Conservation (phyloP, 2,329 filamentous ascomycete species). For the Aspergillus ustus region DNA sequence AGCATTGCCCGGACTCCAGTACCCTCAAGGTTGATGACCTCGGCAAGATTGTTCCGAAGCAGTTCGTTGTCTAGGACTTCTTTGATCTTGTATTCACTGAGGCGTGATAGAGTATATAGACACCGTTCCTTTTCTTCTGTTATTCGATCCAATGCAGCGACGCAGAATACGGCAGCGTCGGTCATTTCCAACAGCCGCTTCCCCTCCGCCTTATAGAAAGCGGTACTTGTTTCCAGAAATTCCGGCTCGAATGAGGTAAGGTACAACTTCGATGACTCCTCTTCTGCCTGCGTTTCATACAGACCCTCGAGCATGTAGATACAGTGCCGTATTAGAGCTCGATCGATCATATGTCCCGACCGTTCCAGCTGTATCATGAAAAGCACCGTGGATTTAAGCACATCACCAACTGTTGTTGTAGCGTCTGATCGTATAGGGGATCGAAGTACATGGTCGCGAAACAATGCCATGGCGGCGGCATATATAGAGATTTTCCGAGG, state of each 20-base stretch:
- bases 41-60: conserved; percentile 75
- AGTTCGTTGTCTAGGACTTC: conserved; percentile 79
- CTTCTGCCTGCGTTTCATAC: conserved; percentile 79
- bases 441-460: conserved; percentile 81
- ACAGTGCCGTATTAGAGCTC: conserved; percentile 78
- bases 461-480: conserved; percentile 81
- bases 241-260: conserved; percentile 78
- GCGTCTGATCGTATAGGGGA: conserved; percentile 55
- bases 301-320: conserved; percentile 88
- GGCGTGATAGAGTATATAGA: conserved; percentile 74
- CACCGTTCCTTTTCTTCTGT: conserved; percentile 82
- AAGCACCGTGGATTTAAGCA: conserved; percentile 80
- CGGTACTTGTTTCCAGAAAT: conserved; percentile 71
- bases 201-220: conserved; percentile 79
- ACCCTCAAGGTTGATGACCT: conserved; percentile 81
- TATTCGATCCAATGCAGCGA: conserved; percentile 73
- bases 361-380: conserved; percentile 93
- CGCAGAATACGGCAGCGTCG: conserved; percentile 81
- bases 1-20: conserved; percentile 90
- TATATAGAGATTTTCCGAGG: conserved; percentile 78
- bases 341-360: conserved; percentile 85
- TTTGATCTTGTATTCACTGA: conserved; percentile 74
- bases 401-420: conserved; percentile 64
- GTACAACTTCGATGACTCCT: conserved; percentile 81
- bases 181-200: conserved; percentile 73